Base-by-base conservation (phyloP, 2,329 filamentous ascomycete species). In the Diaporthe sp. region DNA sequence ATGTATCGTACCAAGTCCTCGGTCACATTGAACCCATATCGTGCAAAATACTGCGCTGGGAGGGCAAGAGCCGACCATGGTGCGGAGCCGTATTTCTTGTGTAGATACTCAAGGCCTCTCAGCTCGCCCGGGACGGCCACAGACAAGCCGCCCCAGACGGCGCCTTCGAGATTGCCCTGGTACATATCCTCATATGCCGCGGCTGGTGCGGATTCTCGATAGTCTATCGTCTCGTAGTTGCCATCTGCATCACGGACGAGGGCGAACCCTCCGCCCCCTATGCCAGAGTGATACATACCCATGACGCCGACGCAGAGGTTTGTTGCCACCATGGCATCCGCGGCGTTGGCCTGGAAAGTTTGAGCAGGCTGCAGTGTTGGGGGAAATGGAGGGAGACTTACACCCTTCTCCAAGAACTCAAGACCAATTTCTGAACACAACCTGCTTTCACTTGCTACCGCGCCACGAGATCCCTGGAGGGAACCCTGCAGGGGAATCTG, bases 251-350 rank as follows among this genome's bases (percentile, higher is more conserved):
- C 88, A 64, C 94, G 92, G 7, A 98, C 90, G 7, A 98, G 87
- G 89, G 95, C 94, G 84, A 98, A 98, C 2, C 96, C 96, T 54
- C 96, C 96, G 9, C 96, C 96, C 28, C 94, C 96, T 75, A 98
- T 93, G 22, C 96, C 96, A 54, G 90, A 90, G 82, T 96, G 94
- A 78, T 95, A 94, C 91, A 94, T 94, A 73, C 89, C 92, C 58
- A 94, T 88, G 9, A 94, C 92, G 8, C 94, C 94, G 50, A 95
- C 89, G 77, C 94, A 96, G 68, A 96, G 89, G 10, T 91, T 91
- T 0, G 93, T 94, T 40, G 91, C 93, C 28, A 96, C 91, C 76
- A 95, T 84, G 61, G 94, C 92, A 83, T 96, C 94, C 1, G 92
- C 93, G 17, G 94, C 94, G 83, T 94, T 95, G 9, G 94, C 94